phyloP scores from a whole-genome alignment of 164 flowering plant species.

The Brasenia schreberi region DNA sequence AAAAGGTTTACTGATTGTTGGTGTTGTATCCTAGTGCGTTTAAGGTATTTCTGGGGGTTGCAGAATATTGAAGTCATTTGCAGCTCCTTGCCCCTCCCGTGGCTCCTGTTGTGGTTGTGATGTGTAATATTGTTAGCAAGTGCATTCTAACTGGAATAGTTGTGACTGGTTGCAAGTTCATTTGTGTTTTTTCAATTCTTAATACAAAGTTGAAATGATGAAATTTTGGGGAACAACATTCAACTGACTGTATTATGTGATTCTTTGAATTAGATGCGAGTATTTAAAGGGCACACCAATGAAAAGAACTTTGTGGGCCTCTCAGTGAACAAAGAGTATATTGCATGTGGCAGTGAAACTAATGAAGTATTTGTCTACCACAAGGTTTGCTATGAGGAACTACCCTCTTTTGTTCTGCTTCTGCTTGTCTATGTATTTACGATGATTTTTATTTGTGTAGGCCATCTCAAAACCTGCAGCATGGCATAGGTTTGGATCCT shows the following conservation, averaged over 20 bases:
- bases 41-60: too few relatives aligned
- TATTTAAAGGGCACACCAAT: constrained; percentile 83
- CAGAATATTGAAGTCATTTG: too few relatives aligned
- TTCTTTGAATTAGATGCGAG: constrained; percentile 43
- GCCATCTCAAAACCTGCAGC: constrained; percentile 85
- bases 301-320: constrained; percentile 98
- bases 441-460: constrained; percentile 22
- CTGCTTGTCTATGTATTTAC: background rate
- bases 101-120: too few relatives aligned
- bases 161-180: too few relatives aligned
- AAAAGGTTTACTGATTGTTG: too few relatives aligned
- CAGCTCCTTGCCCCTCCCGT: too few relatives aligned
- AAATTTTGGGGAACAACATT: background rate
- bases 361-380: constrained; percentile 94
- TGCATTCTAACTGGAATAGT: too few relatives aligned
- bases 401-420: background rate
- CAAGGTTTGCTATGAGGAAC: constrained; percentile 36
- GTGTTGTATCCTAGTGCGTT: too few relatives aligned
- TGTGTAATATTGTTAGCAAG: too few relatives aligned
- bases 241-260: background rate
- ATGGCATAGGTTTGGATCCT: constrained; percentile 69
- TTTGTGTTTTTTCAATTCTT: too few relatives aligned
- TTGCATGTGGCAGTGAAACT: constrained; percentile 97
- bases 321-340: constrained; percentile 71
- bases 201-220: background rate